A percentile compares a stretch with the other conserved stretches of the same genome.
phyloP scores from a whole-genome alignment of 257 asterid species.

The Fraxinus cuspidata region DNA sequence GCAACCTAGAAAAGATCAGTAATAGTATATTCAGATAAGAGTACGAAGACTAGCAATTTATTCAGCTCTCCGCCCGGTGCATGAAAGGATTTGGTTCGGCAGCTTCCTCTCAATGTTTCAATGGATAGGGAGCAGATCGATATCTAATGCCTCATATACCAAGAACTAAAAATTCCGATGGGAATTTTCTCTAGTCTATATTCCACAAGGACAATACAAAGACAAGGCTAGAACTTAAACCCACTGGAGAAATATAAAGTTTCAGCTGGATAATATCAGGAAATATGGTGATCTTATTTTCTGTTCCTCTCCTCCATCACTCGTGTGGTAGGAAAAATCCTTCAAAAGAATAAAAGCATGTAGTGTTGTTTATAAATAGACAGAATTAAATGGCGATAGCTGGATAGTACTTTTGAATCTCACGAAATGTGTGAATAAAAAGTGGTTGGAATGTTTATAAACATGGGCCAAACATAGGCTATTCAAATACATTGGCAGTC shows the following conservation, averaged over 20 bases:
- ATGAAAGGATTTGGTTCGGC: not conserved
- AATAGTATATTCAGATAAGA: constrained; percentile 4
- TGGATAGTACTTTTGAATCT: too few relatives aligned
- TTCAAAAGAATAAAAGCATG: not conserved
- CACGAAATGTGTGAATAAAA: too few relatives aligned
- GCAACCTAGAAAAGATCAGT: constrained; percentile 58
- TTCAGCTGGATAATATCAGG: constrained; percentile 4
- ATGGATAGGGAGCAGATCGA: not conserved
- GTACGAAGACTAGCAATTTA: not conserved
- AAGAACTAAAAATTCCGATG: not conserved
- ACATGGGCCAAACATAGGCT: too few relatives aligned
- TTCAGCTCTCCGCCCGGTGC: not conserved
- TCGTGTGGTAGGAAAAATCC: not conserved
- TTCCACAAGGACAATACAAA: not conserved
- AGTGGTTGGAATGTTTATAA: too few relatives aligned
- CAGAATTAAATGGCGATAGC: too few relatives aligned
- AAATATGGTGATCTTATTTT: not conserved
- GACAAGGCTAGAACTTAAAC: not conserved
- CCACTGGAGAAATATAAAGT: not conserved
- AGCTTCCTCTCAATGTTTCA: not conserved
- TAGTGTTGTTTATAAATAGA: too few relatives aligned
- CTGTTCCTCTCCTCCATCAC: constrained; percentile 4
- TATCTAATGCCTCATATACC: not conserved
- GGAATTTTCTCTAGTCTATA: not conserved
- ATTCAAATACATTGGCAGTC: not conserved